These are phyloP conservation scores for Lignosus rhinocerotis DNA, from an alignment of 1,284 basidiomycete species.

Conservation along the genomic window DNA sequence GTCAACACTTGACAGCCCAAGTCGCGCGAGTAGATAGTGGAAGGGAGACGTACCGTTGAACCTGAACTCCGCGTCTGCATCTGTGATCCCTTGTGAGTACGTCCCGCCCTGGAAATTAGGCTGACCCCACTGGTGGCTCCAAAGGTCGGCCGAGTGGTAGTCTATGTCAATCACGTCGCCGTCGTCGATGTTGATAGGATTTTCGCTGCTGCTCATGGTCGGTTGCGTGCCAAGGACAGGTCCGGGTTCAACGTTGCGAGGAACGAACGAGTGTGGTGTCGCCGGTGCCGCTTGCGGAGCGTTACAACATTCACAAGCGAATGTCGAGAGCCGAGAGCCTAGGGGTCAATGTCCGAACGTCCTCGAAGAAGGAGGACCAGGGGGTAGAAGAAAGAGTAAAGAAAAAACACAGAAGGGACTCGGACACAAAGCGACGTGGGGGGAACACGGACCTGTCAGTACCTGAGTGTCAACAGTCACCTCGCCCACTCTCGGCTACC, in stretches of 20 bases:
- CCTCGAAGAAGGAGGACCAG: too few relatives aligned
- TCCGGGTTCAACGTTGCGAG: not conserved
- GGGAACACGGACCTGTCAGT: too few relatives aligned
- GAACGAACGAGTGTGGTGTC: not conserved
- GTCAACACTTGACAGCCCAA: too few relatives aligned
- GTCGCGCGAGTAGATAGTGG: not conserved
- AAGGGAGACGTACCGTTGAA: constrained; percentile 10
- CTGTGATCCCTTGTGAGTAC: constrained; percentile 3
- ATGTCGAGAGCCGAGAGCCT: too few relatives aligned
- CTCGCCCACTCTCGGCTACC: too few relatives aligned
- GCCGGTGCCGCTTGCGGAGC: too few relatives aligned
- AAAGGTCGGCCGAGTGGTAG: not conserved
- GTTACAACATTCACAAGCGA: too few relatives aligned
- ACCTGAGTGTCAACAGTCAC: too few relatives aligned
- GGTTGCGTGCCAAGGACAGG: not conserved
- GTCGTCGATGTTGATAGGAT: constrained; percentile 11
- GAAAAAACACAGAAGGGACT: too few relatives aligned
- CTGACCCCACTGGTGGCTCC: not conserved
- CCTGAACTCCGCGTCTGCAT: constrained; percentile 2
- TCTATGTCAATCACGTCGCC: constrained; percentile 5
- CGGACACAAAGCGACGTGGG: too few relatives aligned
- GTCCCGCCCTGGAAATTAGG: constrained; percentile 1
- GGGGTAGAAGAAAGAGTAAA: too few relatives aligned
- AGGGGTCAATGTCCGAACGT: too few relatives aligned
- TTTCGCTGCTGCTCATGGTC: not conserved